Percentiles rank a stretch among this genome's conserved stretches.
Evolutionary conservation across 1,139 yeast species (phyloP).

Genomic region (Nakaseomyces nivariensis): DNA sequence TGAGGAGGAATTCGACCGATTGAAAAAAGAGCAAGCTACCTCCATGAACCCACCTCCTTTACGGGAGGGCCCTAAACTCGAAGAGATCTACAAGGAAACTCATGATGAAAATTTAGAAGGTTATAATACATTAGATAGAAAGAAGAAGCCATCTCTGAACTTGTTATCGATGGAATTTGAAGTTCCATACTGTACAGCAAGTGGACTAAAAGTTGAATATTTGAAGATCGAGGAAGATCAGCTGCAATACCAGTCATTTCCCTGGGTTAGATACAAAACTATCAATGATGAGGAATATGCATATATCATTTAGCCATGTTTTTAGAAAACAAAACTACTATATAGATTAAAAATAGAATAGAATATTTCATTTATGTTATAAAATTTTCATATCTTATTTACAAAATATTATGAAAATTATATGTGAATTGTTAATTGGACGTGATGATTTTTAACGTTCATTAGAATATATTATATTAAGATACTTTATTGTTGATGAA

Average conservation of each 20-base stretch:
- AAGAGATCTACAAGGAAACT: conserved; percentile 27
- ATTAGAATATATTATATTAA: background rate
- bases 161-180: conserved; percentile 51
- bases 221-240: conserved; percentile 60
- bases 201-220: conserved; percentile 65
- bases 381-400: background rate
- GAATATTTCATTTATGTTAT: background rate
- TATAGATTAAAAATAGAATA: background rate
- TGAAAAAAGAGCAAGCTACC: conserved; percentile 36
- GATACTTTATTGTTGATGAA: background rate
- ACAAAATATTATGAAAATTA: background rate
- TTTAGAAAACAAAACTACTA: no score
- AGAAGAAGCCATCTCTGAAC: conserved; percentile 26
- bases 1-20: conserved; percentile 41
- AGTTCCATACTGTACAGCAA: conserved; percentile 57
- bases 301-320: conserved; percentile 14
- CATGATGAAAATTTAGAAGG: conserved; percentile 37
- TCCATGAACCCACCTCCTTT: conserved; percentile 37
- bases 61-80: conserved; percentile 29
- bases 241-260: conserved; percentile 63
- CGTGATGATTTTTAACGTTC: no score
- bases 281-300: conserved; percentile 39
- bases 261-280: conserved; percentile 71
- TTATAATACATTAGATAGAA: conserved; percentile 26
- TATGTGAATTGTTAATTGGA: no score